Evolutionary conservation across 192 early-diverging fungal genomes (phyloP), one percentile per base, ranked within the genome.

Genomic region (Helicostylum pulchrum): DNA sequence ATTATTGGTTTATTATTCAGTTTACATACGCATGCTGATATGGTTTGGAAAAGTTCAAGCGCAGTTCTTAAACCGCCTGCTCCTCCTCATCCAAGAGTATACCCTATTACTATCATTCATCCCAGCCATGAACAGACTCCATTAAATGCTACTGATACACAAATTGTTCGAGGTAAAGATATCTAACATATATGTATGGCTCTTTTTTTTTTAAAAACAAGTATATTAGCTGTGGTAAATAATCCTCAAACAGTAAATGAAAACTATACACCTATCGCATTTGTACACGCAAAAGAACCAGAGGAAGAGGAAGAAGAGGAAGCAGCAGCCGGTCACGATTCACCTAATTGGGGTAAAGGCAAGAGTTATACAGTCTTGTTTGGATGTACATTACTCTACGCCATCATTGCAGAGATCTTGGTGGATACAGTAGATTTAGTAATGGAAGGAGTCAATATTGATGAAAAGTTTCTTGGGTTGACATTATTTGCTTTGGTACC

Each of bases 401-500:
- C 88, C 14, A 73, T 96, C 55, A 87, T 98, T 67, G 94, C 96
- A 19, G 96, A 98, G 78, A 90, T 99, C 50, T 73, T 99, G 56
- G 91, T 99, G 10, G 81, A 85, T 58, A 90, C 85, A 42, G 89
- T 96, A 31, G 94, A 95, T 57, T 80, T 80, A 42, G 90, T 97
- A 12, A 75, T 94, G 65, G 82, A 83, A 62, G 79, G 75, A 23
- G 64, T 79, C 12, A 71, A 73, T 2, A 80, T 95, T 53, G 86
- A 85, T 68, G 90, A 94, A 62, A 98, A 98, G 68, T 87, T 94
- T 51, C 70, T 98, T 26, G 96, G 96, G 0, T 72, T 96, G 65
- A 99, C 97, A 3, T 71, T 99, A 51, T 96, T 99, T 78, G 92
- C 94, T 12, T 66, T 97, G 63, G 94, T 94, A 7, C 97, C 97